These are phyloP conservation scores for Termitomyces sp. DNA, from an alignment of 768 basidiomycete genomes.

Conservation along the genomic window DNA sequence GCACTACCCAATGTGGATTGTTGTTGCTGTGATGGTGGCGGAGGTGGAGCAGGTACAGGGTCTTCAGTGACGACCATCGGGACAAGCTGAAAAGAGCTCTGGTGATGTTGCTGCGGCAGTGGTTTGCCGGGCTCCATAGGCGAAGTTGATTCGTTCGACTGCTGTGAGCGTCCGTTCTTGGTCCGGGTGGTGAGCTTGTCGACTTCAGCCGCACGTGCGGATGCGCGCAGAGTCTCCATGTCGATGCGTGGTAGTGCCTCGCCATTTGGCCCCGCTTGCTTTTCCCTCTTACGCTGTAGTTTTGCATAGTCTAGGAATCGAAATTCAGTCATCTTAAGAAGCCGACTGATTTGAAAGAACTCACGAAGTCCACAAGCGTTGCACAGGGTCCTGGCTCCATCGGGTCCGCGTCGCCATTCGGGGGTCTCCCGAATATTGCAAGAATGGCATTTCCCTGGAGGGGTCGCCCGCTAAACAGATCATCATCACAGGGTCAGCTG, in stretches of 20 bases:
- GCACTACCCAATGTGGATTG: conserved; percentile 16
- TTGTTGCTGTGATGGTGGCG: conserved; percentile 14
- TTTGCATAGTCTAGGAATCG: conserved; percentile 68
- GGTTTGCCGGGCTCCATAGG: conserved; percentile 28
- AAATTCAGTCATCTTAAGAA: not conserved
- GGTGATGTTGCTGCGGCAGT: conserved; percentile 38
- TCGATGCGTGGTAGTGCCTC: conserved; percentile 58
- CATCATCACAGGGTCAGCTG: conserved; percentile 21
- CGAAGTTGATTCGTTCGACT: conserved; percentile 24
- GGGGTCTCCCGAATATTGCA: conserved; percentile 86
- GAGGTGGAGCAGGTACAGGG: conserved; percentile 13
- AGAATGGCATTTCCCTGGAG: conserved; percentile 84
- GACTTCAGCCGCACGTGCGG: conserved; percentile 54
- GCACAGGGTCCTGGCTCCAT: conserved; percentile 79
- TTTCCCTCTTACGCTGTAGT: conserved; percentile 75
- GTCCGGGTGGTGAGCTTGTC: conserved; percentile 29
- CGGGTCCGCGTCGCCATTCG: conserved; percentile 85
- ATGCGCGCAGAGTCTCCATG: conserved; percentile 73
- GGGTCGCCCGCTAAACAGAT: conserved; percentile 68
- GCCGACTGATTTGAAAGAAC: conserved; percentile 23
- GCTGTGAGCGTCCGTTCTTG: conserved; percentile 21
- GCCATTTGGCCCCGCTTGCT: conserved; percentile 51
- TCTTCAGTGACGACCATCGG: conserved; percentile 22
- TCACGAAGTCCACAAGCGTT: conserved; percentile 84
- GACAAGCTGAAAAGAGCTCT: conserved; percentile 58